phyloP scores from a whole-genome alignment of 1,284 basidiomycete genomes.

The Peniophora sp. region DNA sequence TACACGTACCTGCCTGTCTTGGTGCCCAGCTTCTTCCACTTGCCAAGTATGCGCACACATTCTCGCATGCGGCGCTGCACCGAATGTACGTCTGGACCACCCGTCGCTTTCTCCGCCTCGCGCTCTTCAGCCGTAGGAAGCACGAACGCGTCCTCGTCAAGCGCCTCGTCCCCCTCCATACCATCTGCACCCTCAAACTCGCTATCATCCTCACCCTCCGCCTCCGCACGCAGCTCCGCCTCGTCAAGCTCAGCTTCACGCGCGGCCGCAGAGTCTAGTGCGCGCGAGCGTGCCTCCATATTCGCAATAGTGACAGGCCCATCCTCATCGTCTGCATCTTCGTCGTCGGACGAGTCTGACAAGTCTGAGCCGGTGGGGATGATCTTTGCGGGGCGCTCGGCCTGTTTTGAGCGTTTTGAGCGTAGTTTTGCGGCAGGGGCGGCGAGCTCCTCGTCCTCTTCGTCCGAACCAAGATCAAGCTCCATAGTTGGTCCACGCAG shows the following conservation, averaged over 20 bases:
- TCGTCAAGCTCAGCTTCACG: slow-evolving; percentile 62
- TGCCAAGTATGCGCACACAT: slow-evolving; percentile 74
- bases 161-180: slow-evolving; percentile 54
- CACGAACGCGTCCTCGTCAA: slow-evolving; percentile 53
- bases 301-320: slow-evolving; percentile 63
- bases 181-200: slow-evolving; percentile 50
- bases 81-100: slow-evolving; percentile 72
- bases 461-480: slow-evolving; percentile 64
- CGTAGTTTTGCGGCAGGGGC: slow-evolving; percentile 24
- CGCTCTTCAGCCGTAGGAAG: slow-evolving; percentile 79
- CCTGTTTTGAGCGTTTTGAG: slow-evolving; percentile 45
- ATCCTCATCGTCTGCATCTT: slow-evolving; percentile 38
- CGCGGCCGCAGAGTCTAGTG: slow-evolving; percentile 58
- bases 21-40: slow-evolving; percentile 64
- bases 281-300: slow-evolving; percentile 70
- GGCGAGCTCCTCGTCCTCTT: slow-evolving; percentile 35
- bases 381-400: slow-evolving; percentile 37
- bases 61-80: slow-evolving; percentile 88
- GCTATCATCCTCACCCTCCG: slow-evolving; percentile 33
- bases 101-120: slow-evolving; percentile 68
- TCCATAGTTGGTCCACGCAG: slow-evolving; percentile 50
- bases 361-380: slow-evolving; percentile 42
- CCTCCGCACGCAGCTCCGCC: slow-evolving; percentile 55
- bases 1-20: slow-evolving; percentile 55
- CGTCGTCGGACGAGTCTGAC: slow-evolving; percentile 34